phyloP scores from a whole-genome alignment of 345 rosid species.

The Populus ilicifolia region DNA sequence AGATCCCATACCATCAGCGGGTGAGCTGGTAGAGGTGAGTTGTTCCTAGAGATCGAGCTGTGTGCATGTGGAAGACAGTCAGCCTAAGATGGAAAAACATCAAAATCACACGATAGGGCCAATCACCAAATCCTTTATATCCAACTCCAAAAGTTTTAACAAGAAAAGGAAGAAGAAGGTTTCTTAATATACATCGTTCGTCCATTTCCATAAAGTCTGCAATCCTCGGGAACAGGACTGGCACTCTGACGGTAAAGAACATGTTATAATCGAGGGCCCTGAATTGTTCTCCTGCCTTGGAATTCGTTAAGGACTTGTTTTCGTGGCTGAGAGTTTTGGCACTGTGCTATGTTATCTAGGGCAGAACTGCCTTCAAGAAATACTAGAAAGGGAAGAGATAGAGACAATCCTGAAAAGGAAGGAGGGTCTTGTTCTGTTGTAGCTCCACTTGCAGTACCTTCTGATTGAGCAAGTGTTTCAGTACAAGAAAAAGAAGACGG shows the following conservation, averaged over 20 bases:
- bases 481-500: slow-evolving; percentile 18
- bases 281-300: neutral
- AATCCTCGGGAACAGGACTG: neutral
- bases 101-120: neutral
- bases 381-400: neutral
- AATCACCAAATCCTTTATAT: neutral
- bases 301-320: too few relatives aligned
- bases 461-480: slow-evolving; percentile 40
- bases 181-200: too few relatives aligned
- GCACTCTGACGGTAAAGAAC: neutral
- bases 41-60: slow-evolving; percentile 77
- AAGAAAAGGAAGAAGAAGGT: neutral
- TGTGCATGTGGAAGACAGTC: slow-evolving; percentile 61
- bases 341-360: neutral
- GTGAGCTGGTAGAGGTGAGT: slow-evolving; percentile 48
- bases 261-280: neutral
- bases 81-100: slow-evolving; percentile 31
- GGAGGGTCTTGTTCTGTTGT: slow-evolving; percentile 43
- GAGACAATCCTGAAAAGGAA: slow-evolving; percentile 38
- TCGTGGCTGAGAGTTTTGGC: neutral
- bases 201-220: neutral
- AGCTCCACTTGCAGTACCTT: slow-evolving; percentile 33
- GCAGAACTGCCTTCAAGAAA: neutral
- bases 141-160: neutral
- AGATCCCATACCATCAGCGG: slow-evolving; percentile 46